phyloP scores from a whole-genome alignment of 1,139 yeast species.

The Candida pseudoviswanathii region DNA sequence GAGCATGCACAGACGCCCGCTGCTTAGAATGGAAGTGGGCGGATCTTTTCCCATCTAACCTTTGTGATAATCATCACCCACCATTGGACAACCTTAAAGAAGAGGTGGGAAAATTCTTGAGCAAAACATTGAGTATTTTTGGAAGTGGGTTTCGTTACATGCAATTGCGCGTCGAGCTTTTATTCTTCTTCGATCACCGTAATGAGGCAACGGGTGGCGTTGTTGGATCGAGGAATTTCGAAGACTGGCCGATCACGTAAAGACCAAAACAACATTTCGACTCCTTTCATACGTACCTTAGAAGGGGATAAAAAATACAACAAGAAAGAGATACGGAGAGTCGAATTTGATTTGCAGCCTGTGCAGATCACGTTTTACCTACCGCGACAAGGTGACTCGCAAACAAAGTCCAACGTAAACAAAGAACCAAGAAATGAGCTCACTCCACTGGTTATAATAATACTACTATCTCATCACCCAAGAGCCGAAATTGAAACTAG shows the following conservation, averaged over 20 bases:
- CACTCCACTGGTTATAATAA: no score
- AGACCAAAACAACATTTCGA: not conserved
- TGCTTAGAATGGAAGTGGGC: no score
- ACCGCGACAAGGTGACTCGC: no score
- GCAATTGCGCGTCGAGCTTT: not conserved
- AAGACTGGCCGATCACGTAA: not conserved
- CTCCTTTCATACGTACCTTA: not conserved
- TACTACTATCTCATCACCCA: not conserved
- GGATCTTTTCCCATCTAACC: not conserved
- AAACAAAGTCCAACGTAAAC: no score
- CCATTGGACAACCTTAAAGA: not conserved
- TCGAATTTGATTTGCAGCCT: not conserved
- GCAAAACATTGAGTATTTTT: not conserved
- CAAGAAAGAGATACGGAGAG: not conserved
- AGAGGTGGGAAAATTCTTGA: not conserved
- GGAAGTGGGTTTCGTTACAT: not conserved
- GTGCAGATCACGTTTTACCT: no score
- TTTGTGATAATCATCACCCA: not conserved
- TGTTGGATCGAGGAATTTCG: slow-evolving; percentile 1
- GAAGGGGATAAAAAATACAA: not conserved
- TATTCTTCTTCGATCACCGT: not conserved
- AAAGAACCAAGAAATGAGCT: no score
- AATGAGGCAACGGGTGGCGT: not conserved
- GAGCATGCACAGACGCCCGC: not conserved
- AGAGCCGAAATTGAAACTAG: not conserved